Conservation (phyloP, 2,329 filamentous ascomycete species). For the Sporothrix schenckii region DNA sequence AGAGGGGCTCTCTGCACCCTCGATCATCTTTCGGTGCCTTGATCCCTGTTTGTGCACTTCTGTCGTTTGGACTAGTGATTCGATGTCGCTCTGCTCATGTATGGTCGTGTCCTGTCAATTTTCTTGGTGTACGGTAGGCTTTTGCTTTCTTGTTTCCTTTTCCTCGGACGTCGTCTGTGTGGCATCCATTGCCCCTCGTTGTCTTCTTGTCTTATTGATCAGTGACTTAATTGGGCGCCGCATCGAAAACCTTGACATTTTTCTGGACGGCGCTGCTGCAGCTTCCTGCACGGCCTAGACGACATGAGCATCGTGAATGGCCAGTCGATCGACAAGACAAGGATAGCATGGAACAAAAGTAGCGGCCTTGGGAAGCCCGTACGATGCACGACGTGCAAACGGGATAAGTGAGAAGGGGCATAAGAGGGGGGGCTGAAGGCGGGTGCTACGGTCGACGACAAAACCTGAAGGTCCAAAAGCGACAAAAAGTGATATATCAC, state of each 20-base stretch:
- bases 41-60: slow-evolving; percentile 9
- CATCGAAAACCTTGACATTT: not conserved
- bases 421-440: slow-evolving; percentile 10
- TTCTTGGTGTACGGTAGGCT: not conserved
- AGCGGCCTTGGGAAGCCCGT: not conserved
- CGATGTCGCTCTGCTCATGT: not conserved
- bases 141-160: not conserved
- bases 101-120: not conserved
- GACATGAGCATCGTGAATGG: slow-evolving; percentile 14
- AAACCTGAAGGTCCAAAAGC: not conserved
- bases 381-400: not conserved
- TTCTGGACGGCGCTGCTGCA: not conserved
- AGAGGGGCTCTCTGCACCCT: not conserved
- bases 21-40: not conserved
- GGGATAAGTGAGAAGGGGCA: not conserved
- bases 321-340: not conserved
- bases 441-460: not conserved
- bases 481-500: slow-evolving; percentile 12
- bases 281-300: not conserved
- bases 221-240: not conserved
- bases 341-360: not conserved
- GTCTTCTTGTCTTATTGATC: not conserved
- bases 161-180: too few species aligned
- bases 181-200: not conserved
- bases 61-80: slow-evolving; percentile 2